These are phyloP conservation scores for Mortierella sp. DNA, from an alignment of 371 early-diverging fungal genomes.

Conservation along the genomic window DNA sequence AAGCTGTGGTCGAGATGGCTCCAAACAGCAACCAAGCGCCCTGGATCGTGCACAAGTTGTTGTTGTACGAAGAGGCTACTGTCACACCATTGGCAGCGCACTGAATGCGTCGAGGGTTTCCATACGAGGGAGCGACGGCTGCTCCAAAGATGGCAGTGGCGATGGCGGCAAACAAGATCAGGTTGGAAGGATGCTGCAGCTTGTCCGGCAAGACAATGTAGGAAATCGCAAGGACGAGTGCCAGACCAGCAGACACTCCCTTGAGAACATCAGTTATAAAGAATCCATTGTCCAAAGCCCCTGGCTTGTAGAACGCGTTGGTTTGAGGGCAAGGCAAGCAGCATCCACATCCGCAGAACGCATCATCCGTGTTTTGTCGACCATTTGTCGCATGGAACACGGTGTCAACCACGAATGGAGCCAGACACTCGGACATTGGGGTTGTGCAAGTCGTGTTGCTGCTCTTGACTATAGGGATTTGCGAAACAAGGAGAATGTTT, in stretches of 20 bases:
- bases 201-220: slow-evolving; percentile 48
- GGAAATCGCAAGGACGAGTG: slow-evolving; percentile 64
- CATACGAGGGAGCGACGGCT: slow-evolving; percentile 65
- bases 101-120: slow-evolving; percentile 64
- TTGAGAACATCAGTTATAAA: slow-evolving; percentile 66
- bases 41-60: slow-evolving; percentile 68
- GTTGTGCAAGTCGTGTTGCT: slow-evolving; percentile 29
- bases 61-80: slow-evolving; percentile 63
- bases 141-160: slow-evolving; percentile 49
- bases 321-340: slow-evolving; percentile 52
- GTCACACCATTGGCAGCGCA: slow-evolving; percentile 59
- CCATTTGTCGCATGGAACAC: slow-evolving; percentile 28
- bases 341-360: slow-evolving; percentile 40
- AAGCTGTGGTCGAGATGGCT: slow-evolving; percentile 67
- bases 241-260: slow-evolving; percentile 59
- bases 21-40: slow-evolving; percentile 68
- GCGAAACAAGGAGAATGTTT: too few relatives aligned
- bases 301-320: slow-evolving; percentile 57
- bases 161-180: slow-evolving; percentile 45
- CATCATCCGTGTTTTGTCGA: slow-evolving; percentile 39
- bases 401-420: slow-evolving; percentile 32
- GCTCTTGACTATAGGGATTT: slow-evolving; percentile 45
- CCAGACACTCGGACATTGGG: slow-evolving; percentile 18
- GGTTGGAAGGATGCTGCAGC: slow-evolving; percentile 47
- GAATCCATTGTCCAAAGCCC: slow-evolving; percentile 58